Base-by-base conservation (phyloP, 768 basidiomycete genomes). In the Suillus ampliporus region DNA sequence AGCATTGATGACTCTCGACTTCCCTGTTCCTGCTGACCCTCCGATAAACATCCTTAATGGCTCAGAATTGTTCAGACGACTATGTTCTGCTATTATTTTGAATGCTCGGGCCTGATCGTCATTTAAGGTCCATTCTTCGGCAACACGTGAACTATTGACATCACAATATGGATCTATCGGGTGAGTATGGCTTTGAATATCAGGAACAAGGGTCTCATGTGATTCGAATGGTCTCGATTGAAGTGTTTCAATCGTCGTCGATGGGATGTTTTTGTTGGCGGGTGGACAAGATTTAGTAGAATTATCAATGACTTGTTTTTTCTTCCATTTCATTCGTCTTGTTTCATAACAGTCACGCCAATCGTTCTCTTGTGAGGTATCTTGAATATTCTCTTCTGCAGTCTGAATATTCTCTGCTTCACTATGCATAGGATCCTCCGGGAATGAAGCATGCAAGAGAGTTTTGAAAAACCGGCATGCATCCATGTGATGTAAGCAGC, bases 81-180 rank as follows among this genome's bases (percentile, higher is more conserved):
- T n/a, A n/a, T n/a, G n/a, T n/a, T n/a, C n/a, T n/a, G n/a, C n/a
- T n/a, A n/a, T n/a, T n/a, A n/a, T n/a, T n/a, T n/a, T n/a, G n/a
- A n/a, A n/a, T n/a, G n/a, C n/a, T n/a, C n/a, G n/a, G n/a, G n/a
- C n/a, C n/a, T n/a, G 6, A 75, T 78, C 76, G 5, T 44, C 34
- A 61, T 80, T 80, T 5, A 78, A 57, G 0, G 23, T 14, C 47
- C 47, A 48, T 1, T 48, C 47, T 14, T 28, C 4, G 2, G 7
- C 26, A 0, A 48, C 14, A 14, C 15, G 7, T 0, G 3, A 5
- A 26, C 5, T 23, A 17, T 48, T 26, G 0, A 48, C 47, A 8
- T 48, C 23, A 48, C 15, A 2, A 11, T 6, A 48, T 7, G 1
- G 11, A 48, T 48, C 14, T 5, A 48, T 7, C 3, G 47, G 14